A percentile compares a stretch with the other conserved stretches of the same genome.
These are phyloP conservation scores for Huntiella bhutanensis DNA, from an alignment of 2,329 filamentous ascomycete genomes.

Conservation along the genomic window DNA sequence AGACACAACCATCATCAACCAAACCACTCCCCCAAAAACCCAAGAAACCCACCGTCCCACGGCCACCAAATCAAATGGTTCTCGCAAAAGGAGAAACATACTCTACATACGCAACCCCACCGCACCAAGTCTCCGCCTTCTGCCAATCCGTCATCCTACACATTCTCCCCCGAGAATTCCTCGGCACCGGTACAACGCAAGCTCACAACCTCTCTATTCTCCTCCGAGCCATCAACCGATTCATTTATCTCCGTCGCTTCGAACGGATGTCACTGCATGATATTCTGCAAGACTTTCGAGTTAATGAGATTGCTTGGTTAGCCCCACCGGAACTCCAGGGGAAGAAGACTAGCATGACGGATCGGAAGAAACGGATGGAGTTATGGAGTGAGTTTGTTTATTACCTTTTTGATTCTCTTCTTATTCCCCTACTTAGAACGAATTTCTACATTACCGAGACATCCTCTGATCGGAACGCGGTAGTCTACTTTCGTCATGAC, in stretches of 20 bases:
- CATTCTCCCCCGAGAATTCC: slow-evolving; percentile 58
- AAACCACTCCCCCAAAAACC: not conserved
- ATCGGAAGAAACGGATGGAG: slow-evolving; percentile 57
- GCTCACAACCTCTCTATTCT: slow-evolving; percentile 42
- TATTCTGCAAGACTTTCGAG: slow-evolving; percentile 46
- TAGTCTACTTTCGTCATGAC: slow-evolving; percentile 93
- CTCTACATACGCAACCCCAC: slow-evolving; percentile 48
- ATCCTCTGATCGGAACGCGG: slow-evolving; percentile 53
- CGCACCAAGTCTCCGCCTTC: slow-evolving; percentile 60
- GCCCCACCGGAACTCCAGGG: slow-evolving; percentile 28
- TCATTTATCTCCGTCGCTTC: slow-evolving; percentile 59
- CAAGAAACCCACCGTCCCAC: not conserved
- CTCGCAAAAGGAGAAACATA: slow-evolving; percentile 23
- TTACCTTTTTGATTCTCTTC: slow-evolving; percentile 76
- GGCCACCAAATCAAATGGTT: not conserved
- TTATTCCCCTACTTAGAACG: slow-evolving; percentile 69
- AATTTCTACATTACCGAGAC: slow-evolving; percentile 96
- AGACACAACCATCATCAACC: not conserved
- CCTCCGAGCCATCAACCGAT: slow-evolving; percentile 52
- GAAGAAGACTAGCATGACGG: slow-evolving; percentile 47
- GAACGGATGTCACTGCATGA: slow-evolving; percentile 68
- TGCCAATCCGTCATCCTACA: slow-evolving; percentile 57
- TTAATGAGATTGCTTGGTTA: slow-evolving; percentile 57
- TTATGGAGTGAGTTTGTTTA: slow-evolving; percentile 75
- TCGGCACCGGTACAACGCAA: slow-evolving; percentile 39